phyloP scores from a whole-genome alignment of 306 rosid species.

The Cicer cuneatum region DNA sequence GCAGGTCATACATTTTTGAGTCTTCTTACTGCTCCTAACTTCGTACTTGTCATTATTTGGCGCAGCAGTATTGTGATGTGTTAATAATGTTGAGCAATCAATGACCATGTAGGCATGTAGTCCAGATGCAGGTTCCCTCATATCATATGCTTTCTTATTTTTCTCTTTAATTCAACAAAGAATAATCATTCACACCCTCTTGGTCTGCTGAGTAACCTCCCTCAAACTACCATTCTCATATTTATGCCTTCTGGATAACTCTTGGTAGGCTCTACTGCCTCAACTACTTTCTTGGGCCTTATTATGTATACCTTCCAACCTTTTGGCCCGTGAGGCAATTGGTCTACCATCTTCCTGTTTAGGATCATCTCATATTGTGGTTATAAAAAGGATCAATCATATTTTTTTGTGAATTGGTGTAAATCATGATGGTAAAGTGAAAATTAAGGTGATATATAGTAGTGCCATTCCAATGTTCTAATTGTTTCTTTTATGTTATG shows the following conservation, averaged over 20 bases:
- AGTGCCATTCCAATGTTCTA: too few species aligned
- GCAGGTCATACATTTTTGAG: conserved; percentile 62
- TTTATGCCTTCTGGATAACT: not conserved
- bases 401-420: too few species aligned
- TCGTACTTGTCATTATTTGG: conserved; percentile 24
- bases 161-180: not conserved
- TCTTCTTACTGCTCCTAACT: conserved; percentile 17
- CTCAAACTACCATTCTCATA: not conserved
- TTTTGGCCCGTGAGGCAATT: not conserved
- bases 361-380: conserved; percentile 6
- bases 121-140: not conserved
- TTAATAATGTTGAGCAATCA: not conserved
- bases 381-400: not conserved
- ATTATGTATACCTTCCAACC: not conserved
- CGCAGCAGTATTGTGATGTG: conserved; percentile 3
- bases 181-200: conserved; percentile 1
- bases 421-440: too few species aligned
- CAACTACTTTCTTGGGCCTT: not conserved
- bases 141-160: conserved; percentile 2
- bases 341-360: not conserved
- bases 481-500: not conserved
- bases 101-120: not conserved
- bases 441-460: too few species aligned
- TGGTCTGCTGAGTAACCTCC: not conserved
- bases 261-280: not conserved